Evolutionary conservation across 2,329 filamentous ascomycete species (phyloP).

Genomic region (Periconia digitata): DNA sequence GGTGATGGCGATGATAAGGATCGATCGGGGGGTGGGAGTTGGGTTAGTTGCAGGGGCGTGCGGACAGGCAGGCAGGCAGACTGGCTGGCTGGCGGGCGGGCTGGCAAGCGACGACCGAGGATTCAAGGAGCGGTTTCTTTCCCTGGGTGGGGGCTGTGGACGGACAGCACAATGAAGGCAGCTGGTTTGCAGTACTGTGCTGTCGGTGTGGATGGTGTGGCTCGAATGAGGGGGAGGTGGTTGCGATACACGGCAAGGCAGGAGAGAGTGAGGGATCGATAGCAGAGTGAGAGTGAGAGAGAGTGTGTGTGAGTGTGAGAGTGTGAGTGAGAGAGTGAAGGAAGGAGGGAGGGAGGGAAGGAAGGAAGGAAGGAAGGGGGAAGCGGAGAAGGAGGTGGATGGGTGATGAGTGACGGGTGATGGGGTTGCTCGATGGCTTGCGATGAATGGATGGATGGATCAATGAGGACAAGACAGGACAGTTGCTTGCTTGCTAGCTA

Average conservation of each 20-base stretch:
- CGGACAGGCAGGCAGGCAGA: neutral
- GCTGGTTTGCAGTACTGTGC: too few species aligned
- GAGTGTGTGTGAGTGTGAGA: neutral
- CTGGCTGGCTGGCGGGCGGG: too few species aligned
- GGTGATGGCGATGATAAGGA: conserved; percentile 35
- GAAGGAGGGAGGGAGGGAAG: neutral
- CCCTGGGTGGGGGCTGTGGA: conserved; percentile 33
- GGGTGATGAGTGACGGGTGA: too few species aligned
- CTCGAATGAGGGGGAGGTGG: conserved; percentile 39
- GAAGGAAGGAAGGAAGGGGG: neutral
- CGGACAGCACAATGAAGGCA: conserved; percentile 32
- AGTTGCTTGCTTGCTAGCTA: too few species aligned
- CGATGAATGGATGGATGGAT: neutral
- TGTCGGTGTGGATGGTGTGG: conserved; percentile 42
- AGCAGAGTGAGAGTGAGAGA: neutral
- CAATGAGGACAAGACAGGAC: neutral
- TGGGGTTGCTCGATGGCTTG: too few species aligned
- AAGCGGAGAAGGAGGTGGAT: neutral
- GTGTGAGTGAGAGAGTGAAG: too few species aligned
- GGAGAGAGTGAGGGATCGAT: neutral
- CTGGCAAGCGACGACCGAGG: conserved; percentile 29
- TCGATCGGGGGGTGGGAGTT: conserved; percentile 16
- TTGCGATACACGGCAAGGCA: conserved; percentile 33
- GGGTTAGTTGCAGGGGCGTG: conserved; percentile 27
- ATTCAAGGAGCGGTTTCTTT: conserved; percentile 42